Percentiles rank a stretch among this genome's conserved stretches.
phyloP scores from a whole-genome alignment of 208 protist species.

The Crithidia expoeki region DNA sequence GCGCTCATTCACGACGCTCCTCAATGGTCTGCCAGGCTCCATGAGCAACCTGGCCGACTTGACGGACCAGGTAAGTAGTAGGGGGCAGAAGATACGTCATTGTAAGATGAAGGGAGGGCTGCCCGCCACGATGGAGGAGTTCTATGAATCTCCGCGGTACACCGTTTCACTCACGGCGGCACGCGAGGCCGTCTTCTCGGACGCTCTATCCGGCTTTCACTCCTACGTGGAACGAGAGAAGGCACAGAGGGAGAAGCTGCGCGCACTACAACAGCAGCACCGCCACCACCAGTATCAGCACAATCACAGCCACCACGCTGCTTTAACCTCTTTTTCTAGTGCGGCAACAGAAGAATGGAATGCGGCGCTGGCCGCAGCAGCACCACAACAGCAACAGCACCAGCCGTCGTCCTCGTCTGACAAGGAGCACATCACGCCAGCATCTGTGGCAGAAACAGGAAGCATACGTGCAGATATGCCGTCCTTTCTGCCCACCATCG shows the following conservation, averaged over 20 bases:
- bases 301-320: background rate
- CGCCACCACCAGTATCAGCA: constrained; percentile 2
- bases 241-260: constrained; percentile 29
- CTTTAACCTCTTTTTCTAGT: constrained; percentile 17
- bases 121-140: constrained; percentile 52
- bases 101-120: constrained; percentile 33
- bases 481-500: background rate
- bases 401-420: background rate
- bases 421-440: background rate
- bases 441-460: background rate
- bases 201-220: constrained; percentile 58
- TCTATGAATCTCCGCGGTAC: constrained; percentile 43
- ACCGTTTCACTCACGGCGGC: constrained; percentile 45
- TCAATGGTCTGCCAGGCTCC: constrained; percentile 7
- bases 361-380: constrained; percentile 5
- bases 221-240: constrained; percentile 46
- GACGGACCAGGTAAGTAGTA: background rate
- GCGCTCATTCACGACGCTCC: background rate
- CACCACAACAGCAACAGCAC: too few relatives aligned
- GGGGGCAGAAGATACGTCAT: background rate
- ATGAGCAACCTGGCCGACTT: constrained; percentile 14
- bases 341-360: constrained; percentile 17
- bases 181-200: constrained; percentile 48
- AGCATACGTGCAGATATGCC: background rate
- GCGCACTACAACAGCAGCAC: constrained; percentile 6